Base-by-base conservation (phyloP, 2,329 filamentous ascomycete genomes). In the Verticillium zaregamsianum region DNA sequence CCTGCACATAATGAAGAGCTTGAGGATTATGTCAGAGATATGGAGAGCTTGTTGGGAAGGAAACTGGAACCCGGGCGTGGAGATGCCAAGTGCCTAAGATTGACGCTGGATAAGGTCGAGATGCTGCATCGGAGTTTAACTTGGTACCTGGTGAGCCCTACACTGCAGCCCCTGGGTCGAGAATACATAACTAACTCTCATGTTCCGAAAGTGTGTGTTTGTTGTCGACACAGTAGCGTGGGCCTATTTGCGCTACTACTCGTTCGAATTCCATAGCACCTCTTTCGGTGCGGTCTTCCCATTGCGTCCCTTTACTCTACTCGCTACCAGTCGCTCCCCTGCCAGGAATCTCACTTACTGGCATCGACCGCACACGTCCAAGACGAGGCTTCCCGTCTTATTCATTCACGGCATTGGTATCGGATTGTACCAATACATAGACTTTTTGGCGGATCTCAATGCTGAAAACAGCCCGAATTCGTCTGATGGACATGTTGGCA, bases 341-440 rank as follows among this genome's bases (percentile, higher is more conserved):
- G 80, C 81, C 3, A 68, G 74, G 3, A 72, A 75, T 12, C 65
- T 90, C 7, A 81, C 82, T 63, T 91, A 91, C 75, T 91, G 87
- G 86, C 78, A 88, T 66, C 82, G 83, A 2, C 84, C 85, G 11
- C 88, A 91, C 68, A 84, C 76, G 0, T 83, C 84, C 2, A 79
- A 79, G 61, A 79, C 74, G 2, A 77, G 79, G 23, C 73, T 83
- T 0, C 89, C 89, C 0, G 73, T 91, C 5, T 72, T 91, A 5
- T 91, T 90, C 73, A 79, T 91, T 56, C 89, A 91, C 67, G 89
- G 89, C 25, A 90, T 91, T 59, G 88, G 88, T 35, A 80, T 91
- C 61, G 89, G 89, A 0, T 79, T 91, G 1, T 84, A 84, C 70
- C 82, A 86, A 0, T 90, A 90, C 67, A 75, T 80, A 14, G 71